Percentiles rank a stretch among this genome's conserved stretches.
These are phyloP conservation scores for Thalia dealbata DNA, from an alignment of 176 grass and related monocot genomes.

Conservation along the genomic window DNA sequence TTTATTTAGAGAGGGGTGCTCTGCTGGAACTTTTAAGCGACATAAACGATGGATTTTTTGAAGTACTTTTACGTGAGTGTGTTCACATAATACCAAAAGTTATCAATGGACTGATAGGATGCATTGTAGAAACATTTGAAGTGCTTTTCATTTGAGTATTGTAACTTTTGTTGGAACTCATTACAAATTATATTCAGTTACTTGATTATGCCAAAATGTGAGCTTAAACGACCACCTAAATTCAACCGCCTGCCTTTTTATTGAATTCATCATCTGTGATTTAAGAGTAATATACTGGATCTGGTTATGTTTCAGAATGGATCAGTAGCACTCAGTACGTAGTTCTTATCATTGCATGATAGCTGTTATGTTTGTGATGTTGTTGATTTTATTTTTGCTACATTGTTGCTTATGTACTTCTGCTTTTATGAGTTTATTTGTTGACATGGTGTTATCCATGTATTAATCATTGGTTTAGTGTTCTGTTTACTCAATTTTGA, in stretches of 20 bases:
- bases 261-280: not conserved
- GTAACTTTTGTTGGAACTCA: not conserved
- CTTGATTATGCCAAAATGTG: not conserved
- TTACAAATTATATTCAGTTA: not conserved
- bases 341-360: not conserved
- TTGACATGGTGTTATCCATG: not conserved
- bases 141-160: not conserved
- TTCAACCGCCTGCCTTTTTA: not conserved
- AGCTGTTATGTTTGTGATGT: not conserved
- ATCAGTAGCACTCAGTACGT: not conserved
- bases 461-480: no score
- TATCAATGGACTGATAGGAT: not conserved
- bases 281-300: no score
- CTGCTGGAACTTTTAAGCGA: no score
- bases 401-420: not conserved
- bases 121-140: not conserved
- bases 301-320: not conserved
- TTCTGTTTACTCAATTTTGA: not conserved
- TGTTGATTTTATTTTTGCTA: not conserved
- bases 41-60: no score
- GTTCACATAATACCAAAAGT: not conserved
- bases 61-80: no score
- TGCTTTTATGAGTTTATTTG: not conserved
- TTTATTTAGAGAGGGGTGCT: no score
- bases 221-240: not conserved